phyloP scores from a whole-genome alignment of 2,329 filamentous ascomycete genomes.

The Tolypocladium tundrense region DNA sequence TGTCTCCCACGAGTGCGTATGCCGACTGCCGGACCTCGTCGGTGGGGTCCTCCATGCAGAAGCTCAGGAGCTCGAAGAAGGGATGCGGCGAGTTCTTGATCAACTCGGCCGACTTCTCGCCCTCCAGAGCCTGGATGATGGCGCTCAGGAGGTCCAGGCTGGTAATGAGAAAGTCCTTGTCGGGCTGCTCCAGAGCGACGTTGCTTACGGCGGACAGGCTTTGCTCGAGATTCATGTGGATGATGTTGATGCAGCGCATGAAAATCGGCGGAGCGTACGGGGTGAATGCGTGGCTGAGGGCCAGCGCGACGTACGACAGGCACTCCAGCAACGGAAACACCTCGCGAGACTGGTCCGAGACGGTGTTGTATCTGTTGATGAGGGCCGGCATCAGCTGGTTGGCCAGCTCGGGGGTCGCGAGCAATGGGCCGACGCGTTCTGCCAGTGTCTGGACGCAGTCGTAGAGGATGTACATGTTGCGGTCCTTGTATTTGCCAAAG shows the following conservation, averaged over 20 bases:
- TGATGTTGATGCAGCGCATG: slow-evolving; percentile 76
- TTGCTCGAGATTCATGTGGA: slow-evolving; percentile 83
- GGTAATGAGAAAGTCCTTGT: slow-evolving; percentile 95
- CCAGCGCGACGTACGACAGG: slow-evolving; percentile 84
- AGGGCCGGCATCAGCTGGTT: slow-evolving; percentile 86
- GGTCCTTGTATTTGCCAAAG: slow-evolving; percentile 93
- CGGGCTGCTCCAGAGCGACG: slow-evolving; percentile 61
- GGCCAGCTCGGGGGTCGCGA: slow-evolving; percentile 74
- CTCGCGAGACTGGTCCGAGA: slow-evolving; percentile 82
- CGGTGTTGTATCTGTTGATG: slow-evolving; percentile 76
- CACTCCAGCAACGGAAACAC: slow-evolving; percentile 95
- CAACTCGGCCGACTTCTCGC: slow-evolving; percentile 62
- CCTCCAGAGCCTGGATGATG: slow-evolving; percentile 80
- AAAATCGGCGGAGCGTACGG: slow-evolving; percentile 85
- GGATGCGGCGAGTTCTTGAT: slow-evolving; percentile 66
- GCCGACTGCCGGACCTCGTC: slow-evolving; percentile 95
- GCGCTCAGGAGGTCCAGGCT: slow-evolving; percentile 88
- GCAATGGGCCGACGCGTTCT: slow-evolving; percentile 73
- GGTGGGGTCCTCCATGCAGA: slow-evolving; percentile 84
- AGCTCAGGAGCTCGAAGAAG: slow-evolving; percentile 82
- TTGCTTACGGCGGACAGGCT: slow-evolving; percentile 61
- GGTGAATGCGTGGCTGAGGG: slow-evolving; percentile 71
- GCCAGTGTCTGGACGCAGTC: slow-evolving; percentile 96
- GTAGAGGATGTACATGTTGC: slow-evolving; percentile 98
- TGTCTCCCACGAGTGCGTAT: slow-evolving; percentile 89